These are phyloP conservation scores for Pestalotiopsis fici DNA, from an alignment of 2,329 filamentous ascomycete genomes.

Conservation along the genomic window DNA sequence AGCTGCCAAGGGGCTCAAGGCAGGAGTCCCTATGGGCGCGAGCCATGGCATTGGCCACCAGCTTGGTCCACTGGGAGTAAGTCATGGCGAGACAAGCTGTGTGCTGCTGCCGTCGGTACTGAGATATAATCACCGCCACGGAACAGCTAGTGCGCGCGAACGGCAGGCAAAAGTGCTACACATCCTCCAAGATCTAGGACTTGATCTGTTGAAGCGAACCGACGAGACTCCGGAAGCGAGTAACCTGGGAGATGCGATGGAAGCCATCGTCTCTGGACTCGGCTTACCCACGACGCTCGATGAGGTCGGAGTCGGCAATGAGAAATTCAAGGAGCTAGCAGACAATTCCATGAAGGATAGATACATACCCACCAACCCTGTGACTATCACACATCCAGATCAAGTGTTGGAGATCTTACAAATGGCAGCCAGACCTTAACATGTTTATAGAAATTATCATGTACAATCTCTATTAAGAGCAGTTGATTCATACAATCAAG, in stretches of 20 bases:
- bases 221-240: neutral
- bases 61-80: neutral
- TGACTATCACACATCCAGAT: neutral
- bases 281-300: neutral
- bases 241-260: neutral
- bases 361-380: neutral
- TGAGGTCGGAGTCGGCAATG: neutral
- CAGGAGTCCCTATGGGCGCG: neutral
- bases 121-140: neutral
- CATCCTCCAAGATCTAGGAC: neutral
- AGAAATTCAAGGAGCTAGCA: neutral
- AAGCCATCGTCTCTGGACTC: neutral
- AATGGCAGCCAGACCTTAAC: neutral
- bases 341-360: neutral
- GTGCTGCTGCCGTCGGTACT: neutral
- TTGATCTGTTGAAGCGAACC: neutral
- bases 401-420: neutral
- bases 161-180: neutral
- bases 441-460: no score
- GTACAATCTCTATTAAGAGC: no score
- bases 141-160: neutral
- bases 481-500: no score
- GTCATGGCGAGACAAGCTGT: neutral
- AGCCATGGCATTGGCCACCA: slow-evolving; percentile 1
- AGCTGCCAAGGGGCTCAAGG: neutral